Evolutionary conservation across 768 basidiomycete genomes (phyloP), one percentile per base, ranked within the genome.

Genomic region (Suillus decipiens): DNA sequence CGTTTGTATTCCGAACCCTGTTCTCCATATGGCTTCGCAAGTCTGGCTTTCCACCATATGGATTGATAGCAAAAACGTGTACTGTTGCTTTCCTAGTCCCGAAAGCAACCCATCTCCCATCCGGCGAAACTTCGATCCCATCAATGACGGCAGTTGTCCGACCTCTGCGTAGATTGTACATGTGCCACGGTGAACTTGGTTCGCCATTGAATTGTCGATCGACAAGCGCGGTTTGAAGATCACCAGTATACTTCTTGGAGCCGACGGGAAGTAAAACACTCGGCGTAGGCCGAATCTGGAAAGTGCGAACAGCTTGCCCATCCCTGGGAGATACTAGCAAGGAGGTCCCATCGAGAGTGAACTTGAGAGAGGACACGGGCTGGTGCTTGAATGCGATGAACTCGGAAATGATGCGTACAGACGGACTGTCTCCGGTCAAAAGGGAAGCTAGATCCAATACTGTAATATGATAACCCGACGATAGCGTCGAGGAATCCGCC

Each of bases 11-110:
- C 70, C 77, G 72, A 0, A 92, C 86, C 69, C 77, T 77, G 7
- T 83, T 85, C 42, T 83, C 80, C 61, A 88, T 67, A 75, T 90
- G 88, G 56, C 89, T 88, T 39, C 73, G 72, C 37, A 84, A 75
- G 75, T 92, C 87, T 1, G 88, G 78, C 39, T 78, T 79, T 4
- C 93, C 89, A 1, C 91, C 93, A 63, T 88, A 88, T 5, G 91
- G 91, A 71, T 93, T 90, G 9, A 88, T 78, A 9, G 88, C 84
- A 70, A 92, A 94, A 0, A 93, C 76, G 75, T 94, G 91, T 24
- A 88, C 75, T 0, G 86, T 89, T 62, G 86, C 73, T 67, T 86
- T 86, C 70, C 78, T 69, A 43, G 88, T 92, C n/a, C 81, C 84
- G 41, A 92, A 73, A 3, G 85, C 91, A 19, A 86, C 73, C 89